Evolutionary conservation across 768 basidiomycete genomes (phyloP).

Genomic region (Auricularia sp.): DNA sequence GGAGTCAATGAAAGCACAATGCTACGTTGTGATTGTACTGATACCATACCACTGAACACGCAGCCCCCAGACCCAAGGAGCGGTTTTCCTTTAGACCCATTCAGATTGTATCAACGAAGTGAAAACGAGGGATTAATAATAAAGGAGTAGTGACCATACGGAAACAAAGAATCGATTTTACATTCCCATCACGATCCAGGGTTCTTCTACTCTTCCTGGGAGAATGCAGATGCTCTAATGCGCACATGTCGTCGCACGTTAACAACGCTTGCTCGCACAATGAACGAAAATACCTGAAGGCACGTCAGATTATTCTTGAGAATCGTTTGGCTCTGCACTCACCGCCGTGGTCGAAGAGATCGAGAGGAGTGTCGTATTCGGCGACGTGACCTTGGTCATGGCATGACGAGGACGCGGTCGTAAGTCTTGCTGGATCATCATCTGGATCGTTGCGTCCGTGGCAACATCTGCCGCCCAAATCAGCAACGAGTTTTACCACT

Average conservation of each 20-base stretch:
- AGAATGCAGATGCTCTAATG: neutral
- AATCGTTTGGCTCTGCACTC: slow-evolving; percentile 20
- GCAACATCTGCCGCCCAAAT: slow-evolving; percentile 31
- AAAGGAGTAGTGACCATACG: no score
- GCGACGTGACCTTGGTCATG: slow-evolving; percentile 55
- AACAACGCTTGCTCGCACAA: neutral
- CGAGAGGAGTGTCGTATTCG: slow-evolving; percentile 66
- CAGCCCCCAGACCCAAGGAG: no score
- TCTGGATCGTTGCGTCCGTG: slow-evolving; percentile 51
- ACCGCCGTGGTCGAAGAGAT: slow-evolving; percentile 47
- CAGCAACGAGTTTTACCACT: neutral
- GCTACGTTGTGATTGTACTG: no score
- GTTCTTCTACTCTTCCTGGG: neutral
- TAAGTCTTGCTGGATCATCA: slow-evolving; percentile 56
- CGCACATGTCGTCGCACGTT: neutral
- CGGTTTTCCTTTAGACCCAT: no score
- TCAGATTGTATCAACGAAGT: no score
- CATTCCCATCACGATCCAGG: no score
- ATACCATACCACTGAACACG: no score
- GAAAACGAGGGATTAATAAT: no score
- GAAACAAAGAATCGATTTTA: no score
- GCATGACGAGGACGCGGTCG: slow-evolving; percentile 65
- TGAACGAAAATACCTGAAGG: neutral
- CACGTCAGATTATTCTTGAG: neutral
- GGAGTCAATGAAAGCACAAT: no score